Conservation (phyloP, 805 yeast genomes). For the Cyberlindnera suaveolens region DNA sequence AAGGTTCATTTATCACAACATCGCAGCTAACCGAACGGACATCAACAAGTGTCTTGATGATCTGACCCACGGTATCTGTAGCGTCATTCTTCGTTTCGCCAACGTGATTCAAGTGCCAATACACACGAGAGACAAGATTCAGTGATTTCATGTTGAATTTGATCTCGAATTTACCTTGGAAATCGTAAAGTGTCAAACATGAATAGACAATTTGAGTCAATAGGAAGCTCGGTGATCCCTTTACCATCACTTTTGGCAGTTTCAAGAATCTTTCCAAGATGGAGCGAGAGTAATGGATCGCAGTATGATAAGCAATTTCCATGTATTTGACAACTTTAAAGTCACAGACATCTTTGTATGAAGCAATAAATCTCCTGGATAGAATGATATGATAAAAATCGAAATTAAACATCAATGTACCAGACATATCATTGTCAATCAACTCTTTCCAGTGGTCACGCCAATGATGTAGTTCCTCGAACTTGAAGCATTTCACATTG, state of each 20-base stretch:
- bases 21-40: conserved; percentile 9
- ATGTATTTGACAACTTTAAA: conserved; percentile 22
- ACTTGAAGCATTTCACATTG: conserved; percentile 13
- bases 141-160: conserved; percentile 37
- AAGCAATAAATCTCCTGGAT: conserved; percentile 32
- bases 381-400: conserved; percentile 41
- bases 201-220: conserved; percentile 49
- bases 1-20: neutral
- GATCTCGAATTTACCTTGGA: conserved; percentile 32
- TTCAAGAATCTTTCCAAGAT: conserved; percentile 38
- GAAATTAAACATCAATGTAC: conserved; percentile 40
- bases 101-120: conserved; percentile 52
- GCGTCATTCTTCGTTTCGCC: conserved; percentile 55
- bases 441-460: conserved; percentile 37
- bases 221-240: conserved; percentile 50
- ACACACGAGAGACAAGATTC: conserved; percentile 43
- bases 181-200: conserved; percentile 46
- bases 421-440: conserved; percentile 42
- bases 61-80: conserved; percentile 52
- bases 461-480: conserved; percentile 34
- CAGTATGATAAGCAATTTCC: conserved; percentile 31
- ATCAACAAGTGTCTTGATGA: conserved; percentile 42
- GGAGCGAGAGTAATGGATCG: conserved; percentile 39
- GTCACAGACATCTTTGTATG: conserved; percentile 17
- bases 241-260: conserved; percentile 39